These are phyloP conservation scores for Effrenium voratum DNA, from an alignment of 73 alveolate genomes.

Conservation along the genomic window DNA sequence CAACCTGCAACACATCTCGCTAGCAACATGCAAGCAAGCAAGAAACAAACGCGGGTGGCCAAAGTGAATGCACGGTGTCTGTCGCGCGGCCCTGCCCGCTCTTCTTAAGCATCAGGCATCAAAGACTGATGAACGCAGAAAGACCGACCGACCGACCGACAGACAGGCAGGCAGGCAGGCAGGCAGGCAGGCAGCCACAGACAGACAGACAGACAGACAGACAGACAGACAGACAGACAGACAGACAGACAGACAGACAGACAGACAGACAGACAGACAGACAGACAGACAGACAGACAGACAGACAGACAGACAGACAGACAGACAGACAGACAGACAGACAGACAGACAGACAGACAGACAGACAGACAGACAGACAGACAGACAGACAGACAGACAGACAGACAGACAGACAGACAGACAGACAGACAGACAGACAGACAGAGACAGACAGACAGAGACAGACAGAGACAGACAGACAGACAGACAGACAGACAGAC, in stretches of 20 bases:
- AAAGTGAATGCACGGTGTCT: not conserved
- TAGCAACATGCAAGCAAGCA: not conserved
- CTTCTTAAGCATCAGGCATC: not conserved
- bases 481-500: not conserved
- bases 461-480: not conserved
- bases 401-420: not conserved
- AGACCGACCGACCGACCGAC: not conserved
- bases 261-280: not conserved
- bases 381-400: not conserved
- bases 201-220: conserved; percentile 26
- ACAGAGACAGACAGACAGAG: not conserved
- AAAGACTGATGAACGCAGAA: not conserved
- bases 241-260: not conserved
- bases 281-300: not conserved
- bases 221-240: conserved; percentile 20
- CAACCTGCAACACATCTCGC: not conserved
- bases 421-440: not conserved
- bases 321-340: not conserved
- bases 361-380: not conserved
- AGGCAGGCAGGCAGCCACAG: conserved; percentile 21
- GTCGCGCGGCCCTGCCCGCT: not conserved
- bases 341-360: not conserved
- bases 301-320: not conserved
- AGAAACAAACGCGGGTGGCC: not conserved
- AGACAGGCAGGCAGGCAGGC: conserved; percentile 31